phyloP scores from a whole-genome alignment of 148 eudicot species.

The Silene latifolia region DNA sequence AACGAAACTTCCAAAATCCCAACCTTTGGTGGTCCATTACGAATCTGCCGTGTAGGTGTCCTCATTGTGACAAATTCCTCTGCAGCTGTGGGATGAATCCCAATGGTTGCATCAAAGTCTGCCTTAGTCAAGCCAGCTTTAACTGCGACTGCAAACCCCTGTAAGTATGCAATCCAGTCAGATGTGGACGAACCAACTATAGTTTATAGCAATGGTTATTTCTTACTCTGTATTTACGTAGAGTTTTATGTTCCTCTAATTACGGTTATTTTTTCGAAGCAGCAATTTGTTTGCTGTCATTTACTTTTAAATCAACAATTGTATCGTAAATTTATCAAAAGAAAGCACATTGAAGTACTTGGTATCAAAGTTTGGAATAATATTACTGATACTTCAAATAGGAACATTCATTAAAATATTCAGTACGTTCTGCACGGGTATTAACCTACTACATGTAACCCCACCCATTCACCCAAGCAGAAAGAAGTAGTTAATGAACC shows the following conservation, averaged over 20 bases:
- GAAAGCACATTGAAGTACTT: neutral
- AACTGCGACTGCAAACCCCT: slow-evolving; percentile 97
- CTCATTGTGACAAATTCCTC: slow-evolving; percentile 99
- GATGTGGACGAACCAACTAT: neutral
- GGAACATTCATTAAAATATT: no score
- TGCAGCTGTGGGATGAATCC: slow-evolving; percentile 93
- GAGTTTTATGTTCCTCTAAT: no score
- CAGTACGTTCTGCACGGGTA: no score
- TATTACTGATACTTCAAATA: no score
- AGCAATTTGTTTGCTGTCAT: neutral
- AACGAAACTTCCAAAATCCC: slow-evolving; percentile 7
- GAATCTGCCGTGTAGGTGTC: slow-evolving; percentile 74
- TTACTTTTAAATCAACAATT: neutral
- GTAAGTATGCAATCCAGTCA: slow-evolving; percentile 13
- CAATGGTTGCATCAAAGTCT: slow-evolving; percentile 85
- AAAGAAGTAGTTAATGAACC: slow-evolving; percentile 41
- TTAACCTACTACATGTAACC: neutral
- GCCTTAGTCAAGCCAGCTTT: slow-evolving; percentile 97
- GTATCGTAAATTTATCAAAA: no score
- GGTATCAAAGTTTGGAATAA: neutral
- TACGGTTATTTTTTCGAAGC: no score
- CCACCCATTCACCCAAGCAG: neutral
- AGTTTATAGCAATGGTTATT: neutral
- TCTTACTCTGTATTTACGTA: neutral
- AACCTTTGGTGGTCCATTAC: slow-evolving; percentile 66